Evolutionary conservation across 139 green algal species (phyloP), one percentile per base, ranked within the genome.

Genomic region (Eudorina sp.): DNA sequence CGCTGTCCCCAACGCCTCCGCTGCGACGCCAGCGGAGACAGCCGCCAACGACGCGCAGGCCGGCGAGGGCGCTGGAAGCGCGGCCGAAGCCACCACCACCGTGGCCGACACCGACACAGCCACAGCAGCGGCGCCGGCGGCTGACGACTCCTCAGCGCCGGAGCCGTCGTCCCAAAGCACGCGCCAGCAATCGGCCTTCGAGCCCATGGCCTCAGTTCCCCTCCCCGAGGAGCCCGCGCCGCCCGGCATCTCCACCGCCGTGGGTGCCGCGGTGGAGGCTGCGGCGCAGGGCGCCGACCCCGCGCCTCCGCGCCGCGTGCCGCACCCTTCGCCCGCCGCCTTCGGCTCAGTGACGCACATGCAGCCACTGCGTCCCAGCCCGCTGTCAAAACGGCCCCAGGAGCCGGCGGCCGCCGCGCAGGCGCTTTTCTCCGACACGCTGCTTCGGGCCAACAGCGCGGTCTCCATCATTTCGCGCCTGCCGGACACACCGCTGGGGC

Each of bases 401-500:
- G 79, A 86, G 58, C 79, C 55, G 25, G 14, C 64, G 36, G 21
- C 46, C 23, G 36, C 46, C 21, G 9, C 43, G 41, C 11, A 16
- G 69, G 16, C 74, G 45, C 48, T 82, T 45, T 82, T 53, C 76
- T 48, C 34, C n/a, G 53, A 79, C 82, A 69, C 64, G 66, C 48
- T 79, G 36, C 31, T 79, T 45, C 64, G 66, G 18, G 82, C 82
- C 66, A 68, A n/a, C 40, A n/a, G n/a, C 46, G 82, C 48, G 2
- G 43, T 66, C 64, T 64, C 45, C 73, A 77, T 82, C 45, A 53
- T 90, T 11, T 45, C 78, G 21, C 19, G 21, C 82, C 82, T 99
- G 93, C 96, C 96, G 1, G 85, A 93, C 40, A 86, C 95, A n/a
- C 91, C 95, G 27, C 92, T 98, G 74, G 70, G 72, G 31, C 93